These are phyloP conservation scores for Striga asiatica DNA, from an alignment of 257 asterid genomes.

Conservation along the genomic window DNA sequence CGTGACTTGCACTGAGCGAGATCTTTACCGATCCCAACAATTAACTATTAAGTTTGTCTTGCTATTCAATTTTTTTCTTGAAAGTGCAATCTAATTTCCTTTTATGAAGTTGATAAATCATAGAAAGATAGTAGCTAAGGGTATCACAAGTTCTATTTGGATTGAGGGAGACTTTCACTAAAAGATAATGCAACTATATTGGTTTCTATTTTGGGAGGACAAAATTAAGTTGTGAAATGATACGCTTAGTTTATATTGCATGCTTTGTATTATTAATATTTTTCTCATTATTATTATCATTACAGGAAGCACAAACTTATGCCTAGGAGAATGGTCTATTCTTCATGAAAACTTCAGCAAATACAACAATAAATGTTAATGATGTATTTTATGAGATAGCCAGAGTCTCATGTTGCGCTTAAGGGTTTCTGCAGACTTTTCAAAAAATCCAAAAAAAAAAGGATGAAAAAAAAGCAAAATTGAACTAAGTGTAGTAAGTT, in stretches of 20 bases:
- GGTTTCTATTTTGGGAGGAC: neutral
- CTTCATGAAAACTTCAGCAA: constrained; percentile 71
- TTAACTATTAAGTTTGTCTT: neutral
- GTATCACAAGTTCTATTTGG: neutral
- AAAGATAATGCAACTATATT: neutral
- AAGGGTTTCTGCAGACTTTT: too few relatives aligned
- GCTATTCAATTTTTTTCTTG: neutral
- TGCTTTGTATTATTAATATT: too few relatives aligned
- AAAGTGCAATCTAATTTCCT: too few relatives aligned
- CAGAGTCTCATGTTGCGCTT: constrained; percentile 55
- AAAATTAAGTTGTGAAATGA: neutral
- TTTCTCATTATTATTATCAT: too few relatives aligned
- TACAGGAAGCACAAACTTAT: constrained; percentile 58
- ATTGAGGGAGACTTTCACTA: neutral
- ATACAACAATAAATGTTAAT: constrained; percentile 55
- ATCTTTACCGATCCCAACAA: too few relatives aligned
- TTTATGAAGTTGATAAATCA: neutral
- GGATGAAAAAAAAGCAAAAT: too few relatives aligned
- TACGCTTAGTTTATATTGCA: neutral
- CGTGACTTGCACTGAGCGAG: too few relatives aligned
- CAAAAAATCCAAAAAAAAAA: too few relatives aligned
- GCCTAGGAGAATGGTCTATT: constrained; percentile 61
- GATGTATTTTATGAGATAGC: constrained; percentile 24
- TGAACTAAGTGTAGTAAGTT: constrained; percentile 9
- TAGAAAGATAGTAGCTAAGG: neutral